Percentiles rank a stretch among this genome's conserved stretches.
These are phyloP conservation scores for Infundibulicybe gibba DNA, from an alignment of 768 basidiomycete genomes.

Conservation along the genomic window DNA sequence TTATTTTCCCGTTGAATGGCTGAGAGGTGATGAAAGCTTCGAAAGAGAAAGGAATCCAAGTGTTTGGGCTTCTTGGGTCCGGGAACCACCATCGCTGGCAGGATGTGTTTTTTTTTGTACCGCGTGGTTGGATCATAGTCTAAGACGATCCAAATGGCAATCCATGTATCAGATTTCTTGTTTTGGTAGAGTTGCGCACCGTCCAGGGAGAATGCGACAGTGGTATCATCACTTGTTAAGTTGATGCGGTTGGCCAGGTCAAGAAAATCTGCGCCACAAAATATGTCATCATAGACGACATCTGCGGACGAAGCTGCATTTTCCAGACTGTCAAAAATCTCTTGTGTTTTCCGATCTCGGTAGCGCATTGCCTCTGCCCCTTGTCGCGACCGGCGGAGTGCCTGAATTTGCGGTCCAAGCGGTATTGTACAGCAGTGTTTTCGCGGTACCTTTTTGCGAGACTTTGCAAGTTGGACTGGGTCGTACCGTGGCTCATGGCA, in stretches of 20 bases:
- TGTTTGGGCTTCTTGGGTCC: constrained; percentile 35
- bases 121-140: constrained; percentile 21
- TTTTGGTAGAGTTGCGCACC: constrained; percentile 36
- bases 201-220: constrained; percentile 30
- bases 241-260: not conserved
- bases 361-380: constrained; percentile 25
- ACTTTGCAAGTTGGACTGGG: no score
- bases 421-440: constrained; percentile 34
- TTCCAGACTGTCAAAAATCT: constrained; percentile 12
- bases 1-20: constrained; percentile 12
- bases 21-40: constrained; percentile 17
- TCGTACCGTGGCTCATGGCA: no score
- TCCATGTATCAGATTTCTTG: constrained; percentile 39
- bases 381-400: constrained; percentile 15
- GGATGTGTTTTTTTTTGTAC: constrained; percentile 26
- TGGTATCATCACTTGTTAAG: constrained; percentile 15
- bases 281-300: not conserved
- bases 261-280: not conserved
- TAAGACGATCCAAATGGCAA: constrained; percentile 28
- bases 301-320: not conserved
- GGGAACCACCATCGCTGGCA: constrained; percentile 26
- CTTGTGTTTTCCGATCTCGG: constrained; percentile 13
- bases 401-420: constrained; percentile 39
- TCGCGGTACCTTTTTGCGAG: not conserved
- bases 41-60: constrained; percentile 29